Evolutionary conservation across 371 early-diverging fungal species (phyloP).

Genomic region (Paraphysoderma sedebokerense): DNA sequence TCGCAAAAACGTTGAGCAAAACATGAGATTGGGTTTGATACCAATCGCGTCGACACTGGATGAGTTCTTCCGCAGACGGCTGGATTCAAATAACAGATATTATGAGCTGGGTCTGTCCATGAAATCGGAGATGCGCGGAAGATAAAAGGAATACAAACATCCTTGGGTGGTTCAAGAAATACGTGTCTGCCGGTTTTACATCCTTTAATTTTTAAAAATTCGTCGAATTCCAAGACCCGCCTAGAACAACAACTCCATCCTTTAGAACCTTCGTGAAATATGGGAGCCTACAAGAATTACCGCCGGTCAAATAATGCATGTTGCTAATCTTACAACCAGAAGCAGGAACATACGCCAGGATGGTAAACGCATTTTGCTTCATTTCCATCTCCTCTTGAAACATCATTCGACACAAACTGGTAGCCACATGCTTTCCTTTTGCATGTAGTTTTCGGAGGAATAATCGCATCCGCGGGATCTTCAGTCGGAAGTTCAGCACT

Average conservation of each 20-base stretch:
- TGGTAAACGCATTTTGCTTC: slow-evolving; percentile 64
- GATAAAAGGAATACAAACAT: slow-evolving; percentile 1
- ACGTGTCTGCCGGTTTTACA: slow-evolving; percentile 70
- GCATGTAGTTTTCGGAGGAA: slow-evolving; percentile 63
- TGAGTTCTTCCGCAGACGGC: slow-evolving; percentile 26
- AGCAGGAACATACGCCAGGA: slow-evolving; percentile 75
- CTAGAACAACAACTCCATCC: slow-evolving; percentile 79
- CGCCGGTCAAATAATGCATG: neutral
- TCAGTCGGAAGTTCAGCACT: neutral
- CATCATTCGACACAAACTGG: slow-evolving; percentile 36
- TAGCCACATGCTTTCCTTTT: slow-evolving; percentile 66
- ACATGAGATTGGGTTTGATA: slow-evolving; percentile 75
- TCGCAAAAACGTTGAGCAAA: slow-evolving; percentile 79
- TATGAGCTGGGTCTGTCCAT: neutral
- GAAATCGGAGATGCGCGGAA: neutral
- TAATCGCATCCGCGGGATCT: slow-evolving; percentile 25
- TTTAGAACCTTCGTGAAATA: slow-evolving; percentile 44
- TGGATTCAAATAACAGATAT: slow-evolving; percentile 2
- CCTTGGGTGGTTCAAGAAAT: slow-evolving; percentile 35
- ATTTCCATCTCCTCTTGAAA: slow-evolving; percentile 28
- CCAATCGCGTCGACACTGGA: slow-evolving; percentile 79
- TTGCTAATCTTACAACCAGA: slow-evolving; percentile 26
- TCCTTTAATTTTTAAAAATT: slow-evolving; percentile 83
- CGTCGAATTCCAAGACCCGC: slow-evolving; percentile 90
- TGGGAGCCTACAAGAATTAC: neutral